phyloP scores from a whole-genome alignment of 192 early-diverging fungal genomes.

The Bifiguratus adelaidae region DNA sequence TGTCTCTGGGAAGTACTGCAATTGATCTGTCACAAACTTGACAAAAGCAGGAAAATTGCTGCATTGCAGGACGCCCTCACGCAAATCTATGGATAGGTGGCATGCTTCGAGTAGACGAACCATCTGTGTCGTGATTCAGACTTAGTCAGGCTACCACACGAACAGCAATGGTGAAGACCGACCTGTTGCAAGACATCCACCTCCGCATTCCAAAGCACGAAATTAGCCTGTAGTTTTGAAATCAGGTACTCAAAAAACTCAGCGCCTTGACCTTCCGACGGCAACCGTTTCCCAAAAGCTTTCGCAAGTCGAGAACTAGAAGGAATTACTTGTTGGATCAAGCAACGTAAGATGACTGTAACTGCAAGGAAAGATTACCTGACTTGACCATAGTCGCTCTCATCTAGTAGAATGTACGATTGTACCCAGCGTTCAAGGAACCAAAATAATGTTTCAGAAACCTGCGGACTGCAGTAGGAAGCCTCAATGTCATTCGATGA shows the following conservation, averaged over 20 bases:
- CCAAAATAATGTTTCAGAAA: slow-evolving; percentile 61
- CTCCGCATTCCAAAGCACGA: slow-evolving; percentile 61
- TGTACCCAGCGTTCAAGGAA: slow-evolving; percentile 65
- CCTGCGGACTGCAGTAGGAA: slow-evolving; percentile 55
- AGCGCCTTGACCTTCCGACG: slow-evolving; percentile 40
- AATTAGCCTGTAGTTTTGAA: slow-evolving; percentile 41
- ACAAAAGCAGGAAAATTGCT: slow-evolving; percentile 46
- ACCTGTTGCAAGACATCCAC: slow-evolving; percentile 52
- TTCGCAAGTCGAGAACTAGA: slow-evolving; percentile 34
- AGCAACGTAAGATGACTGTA: not conserved
- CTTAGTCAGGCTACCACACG: too few species aligned
- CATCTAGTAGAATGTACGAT: slow-evolving; percentile 56
- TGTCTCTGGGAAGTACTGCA: slow-evolving; percentile 41
- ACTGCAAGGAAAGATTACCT: slow-evolving; percentile 18
- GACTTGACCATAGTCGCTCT: slow-evolving; percentile 42
- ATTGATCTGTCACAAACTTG: slow-evolving; percentile 42
- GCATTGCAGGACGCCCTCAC: slow-evolving; percentile 37
- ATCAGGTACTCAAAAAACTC: slow-evolving; percentile 52
- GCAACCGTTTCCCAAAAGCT: slow-evolving; percentile 38
- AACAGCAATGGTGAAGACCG: too few species aligned
- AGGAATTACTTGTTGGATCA: not conserved
- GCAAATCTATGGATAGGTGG: slow-evolving; percentile 20
- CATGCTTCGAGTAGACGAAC: slow-evolving; percentile 31
- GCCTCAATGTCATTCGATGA: slow-evolving; percentile 34
- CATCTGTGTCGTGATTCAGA: too few species aligned